These are phyloP conservation scores for Heterobasidion annosum DNA, from an alignment of 1,284 basidiomycete genomes.

Conservation along the genomic window DNA sequence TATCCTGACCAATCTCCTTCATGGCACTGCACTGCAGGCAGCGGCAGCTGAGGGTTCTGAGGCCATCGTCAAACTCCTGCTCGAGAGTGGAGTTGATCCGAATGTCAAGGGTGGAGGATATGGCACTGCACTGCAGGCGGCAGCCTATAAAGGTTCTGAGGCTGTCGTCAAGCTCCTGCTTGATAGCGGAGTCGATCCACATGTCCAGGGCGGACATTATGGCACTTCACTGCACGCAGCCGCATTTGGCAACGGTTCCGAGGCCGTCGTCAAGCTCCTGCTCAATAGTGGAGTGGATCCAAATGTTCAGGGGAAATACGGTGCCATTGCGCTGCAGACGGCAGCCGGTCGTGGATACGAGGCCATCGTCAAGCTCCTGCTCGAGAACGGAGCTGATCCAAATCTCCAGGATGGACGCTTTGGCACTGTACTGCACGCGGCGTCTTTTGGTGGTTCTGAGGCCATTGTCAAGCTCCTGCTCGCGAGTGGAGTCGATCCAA, in stretches of 20 bases:
- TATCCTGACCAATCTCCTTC: too few relatives aligned
- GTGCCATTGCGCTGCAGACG: background rate
- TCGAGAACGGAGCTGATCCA: background rate
- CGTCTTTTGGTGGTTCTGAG: background rate
- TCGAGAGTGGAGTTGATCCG: too few relatives aligned
- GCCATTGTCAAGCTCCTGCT: background rate
- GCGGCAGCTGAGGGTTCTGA: too few relatives aligned
- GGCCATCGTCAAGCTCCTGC: background rate
- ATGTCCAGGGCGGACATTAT: background rate
- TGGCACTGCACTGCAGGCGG: background rate
- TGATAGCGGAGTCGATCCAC: background rate
- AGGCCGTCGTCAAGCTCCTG: background rate
- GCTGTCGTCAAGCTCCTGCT: background rate
- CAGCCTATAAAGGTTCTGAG: background rate
- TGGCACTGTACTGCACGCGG: background rate
- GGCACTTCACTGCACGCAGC: too few relatives aligned
- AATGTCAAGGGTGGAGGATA: background rate
- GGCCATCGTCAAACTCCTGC: too few relatives aligned
- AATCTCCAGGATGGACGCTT: background rate
- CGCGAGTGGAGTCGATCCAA: background rate
- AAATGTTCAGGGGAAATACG: background rate
- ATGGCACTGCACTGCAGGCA: too few relatives aligned
- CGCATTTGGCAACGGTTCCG: background rate
- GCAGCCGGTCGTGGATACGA: background rate
- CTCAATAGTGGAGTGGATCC: background rate